Conservation (phyloP, 2,329 filamentous ascomycete genomes). For the Scytalidium sp. region DNA sequence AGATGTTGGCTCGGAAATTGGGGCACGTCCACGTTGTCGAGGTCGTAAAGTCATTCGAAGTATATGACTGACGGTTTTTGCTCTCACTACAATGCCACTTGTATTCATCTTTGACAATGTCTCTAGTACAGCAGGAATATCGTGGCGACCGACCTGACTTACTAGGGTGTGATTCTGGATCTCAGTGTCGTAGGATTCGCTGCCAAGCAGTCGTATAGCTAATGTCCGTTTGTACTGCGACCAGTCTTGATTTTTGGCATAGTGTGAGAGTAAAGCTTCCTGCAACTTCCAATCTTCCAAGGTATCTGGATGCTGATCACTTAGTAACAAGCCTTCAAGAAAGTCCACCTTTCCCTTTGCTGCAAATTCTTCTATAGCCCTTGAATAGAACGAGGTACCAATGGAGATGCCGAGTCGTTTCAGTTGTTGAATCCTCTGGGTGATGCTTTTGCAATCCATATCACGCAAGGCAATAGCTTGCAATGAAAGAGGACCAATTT, state of each 20-base stretch:
- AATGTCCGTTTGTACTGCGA: slow-evolving; percentile 52
- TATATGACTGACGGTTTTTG: slow-evolving; percentile 41
- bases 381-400: slow-evolving; percentile 60
- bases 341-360: slow-evolving; percentile 42
- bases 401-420: slow-evolving; percentile 60
- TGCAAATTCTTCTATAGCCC: slow-evolving; percentile 63
- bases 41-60: slow-evolving; percentile 34
- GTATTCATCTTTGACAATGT: slow-evolving; percentile 45
- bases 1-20: slow-evolving; percentile 4
- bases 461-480: slow-evolving; percentile 74
- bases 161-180: slow-evolving; percentile 46
- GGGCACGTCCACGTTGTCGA: slow-evolving; percentile 26
- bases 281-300: slow-evolving; percentile 55
- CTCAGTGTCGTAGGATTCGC: slow-evolving; percentile 30
- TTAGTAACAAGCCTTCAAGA: slow-evolving; percentile 33
- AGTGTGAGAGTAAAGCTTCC: slow-evolving; percentile 48
- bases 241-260: slow-evolving; percentile 48
- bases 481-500: slow-evolving; percentile 72
- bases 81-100: slow-evolving; percentile 36
- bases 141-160: slow-evolving; percentile 28
- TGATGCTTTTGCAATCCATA: slow-evolving; percentile 51
- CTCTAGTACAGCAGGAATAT: slow-evolving; percentile 26
- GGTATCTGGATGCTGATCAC: slow-evolving; percentile 63
- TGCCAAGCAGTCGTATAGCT: slow-evolving; percentile 45
- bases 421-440: slow-evolving; percentile 57